These are phyloP conservation scores for Pterocarpus macrocarpus DNA, from an alignment of 306 rosid species.

Conservation along the genomic window DNA sequence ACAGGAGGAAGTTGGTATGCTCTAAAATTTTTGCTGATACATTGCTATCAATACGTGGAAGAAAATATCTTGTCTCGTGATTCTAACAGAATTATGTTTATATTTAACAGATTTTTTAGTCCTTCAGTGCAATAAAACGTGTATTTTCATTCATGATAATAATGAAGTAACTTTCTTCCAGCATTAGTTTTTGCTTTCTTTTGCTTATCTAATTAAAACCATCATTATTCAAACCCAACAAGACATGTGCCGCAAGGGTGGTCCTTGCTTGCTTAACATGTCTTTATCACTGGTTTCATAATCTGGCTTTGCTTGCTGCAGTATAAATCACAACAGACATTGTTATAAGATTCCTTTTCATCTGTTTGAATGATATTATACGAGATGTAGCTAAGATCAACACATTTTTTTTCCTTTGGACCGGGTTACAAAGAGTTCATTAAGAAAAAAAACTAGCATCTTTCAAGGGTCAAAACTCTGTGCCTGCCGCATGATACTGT, in stretches of 20 bases:
- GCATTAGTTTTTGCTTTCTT: not conserved
- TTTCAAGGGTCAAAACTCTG: too few species aligned
- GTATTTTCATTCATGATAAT: constrained; percentile 24
- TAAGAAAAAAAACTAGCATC: too few species aligned
- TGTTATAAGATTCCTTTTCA: constrained; percentile 18
- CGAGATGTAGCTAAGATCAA: not conserved
- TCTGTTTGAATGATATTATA: not conserved
- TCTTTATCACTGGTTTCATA: constrained; percentile 32
- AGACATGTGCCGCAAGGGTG: not conserved
- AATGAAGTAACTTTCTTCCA: constrained; percentile 25
- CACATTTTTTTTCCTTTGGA: not conserved
- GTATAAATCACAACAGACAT: constrained; percentile 1
- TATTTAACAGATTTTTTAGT: not conserved
- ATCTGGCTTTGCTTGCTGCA: constrained; percentile 17
- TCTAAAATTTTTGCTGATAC: constrained; percentile 45
- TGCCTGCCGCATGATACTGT: too few species aligned
- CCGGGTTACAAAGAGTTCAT: not conserved
- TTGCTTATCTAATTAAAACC: not conserved
- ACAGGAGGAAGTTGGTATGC: constrained; percentile 96
- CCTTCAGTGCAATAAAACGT: constrained; percentile 18
- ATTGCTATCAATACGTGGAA: constrained; percentile 28
- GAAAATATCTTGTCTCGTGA: constrained; percentile 30
- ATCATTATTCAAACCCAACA: constrained; percentile 25
- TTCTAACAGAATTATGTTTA: constrained; percentile 16
- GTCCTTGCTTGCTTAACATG: constrained; percentile 33